phyloP scores from a whole-genome alignment of 176 grass and related monocot species.

The Eremochloa ophiuroides region DNA sequence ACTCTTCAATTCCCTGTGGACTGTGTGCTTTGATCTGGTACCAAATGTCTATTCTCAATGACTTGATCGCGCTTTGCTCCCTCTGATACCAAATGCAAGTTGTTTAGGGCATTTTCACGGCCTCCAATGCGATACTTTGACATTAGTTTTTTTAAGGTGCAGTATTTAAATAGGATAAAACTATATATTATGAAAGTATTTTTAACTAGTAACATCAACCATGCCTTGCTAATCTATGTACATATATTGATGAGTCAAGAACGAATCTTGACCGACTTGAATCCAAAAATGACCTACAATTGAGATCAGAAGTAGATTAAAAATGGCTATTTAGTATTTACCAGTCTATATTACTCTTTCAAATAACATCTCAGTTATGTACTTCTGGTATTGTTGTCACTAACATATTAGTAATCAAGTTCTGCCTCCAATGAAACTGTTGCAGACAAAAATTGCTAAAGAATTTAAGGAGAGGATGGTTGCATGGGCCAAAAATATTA shows the following conservation, averaged over 20 bases:
- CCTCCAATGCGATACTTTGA: not conserved
- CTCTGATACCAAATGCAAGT: not conserved
- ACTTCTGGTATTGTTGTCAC: not conserved
- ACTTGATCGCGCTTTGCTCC: not conserved
- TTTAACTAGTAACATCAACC: not conserved
- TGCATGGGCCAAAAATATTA: constrained; percentile 89
- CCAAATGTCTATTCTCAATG: not conserved
- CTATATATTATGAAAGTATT: not conserved
- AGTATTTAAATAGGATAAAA: not conserved
- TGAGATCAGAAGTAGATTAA: not conserved
- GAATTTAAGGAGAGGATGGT: constrained; percentile 88
- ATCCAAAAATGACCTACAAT: not conserved
- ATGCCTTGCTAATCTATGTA: not conserved
- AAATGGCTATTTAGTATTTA: not conserved
- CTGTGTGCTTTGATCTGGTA: not conserved
- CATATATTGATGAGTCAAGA: not conserved
- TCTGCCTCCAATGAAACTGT: constrained; percentile 1
- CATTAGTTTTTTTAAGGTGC: not conserved
- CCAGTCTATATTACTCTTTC: constrained; percentile 1
- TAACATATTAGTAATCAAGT: not conserved
- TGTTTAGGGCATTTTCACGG: not conserved
- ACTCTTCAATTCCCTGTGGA: not conserved
- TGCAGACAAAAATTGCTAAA: constrained; percentile 83
- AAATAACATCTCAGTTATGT: not conserved
- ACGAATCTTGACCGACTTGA: not conserved